phyloP scores from a whole-genome alignment of 768 basidiomycete species.

The Dentipellis sp. region DNA sequence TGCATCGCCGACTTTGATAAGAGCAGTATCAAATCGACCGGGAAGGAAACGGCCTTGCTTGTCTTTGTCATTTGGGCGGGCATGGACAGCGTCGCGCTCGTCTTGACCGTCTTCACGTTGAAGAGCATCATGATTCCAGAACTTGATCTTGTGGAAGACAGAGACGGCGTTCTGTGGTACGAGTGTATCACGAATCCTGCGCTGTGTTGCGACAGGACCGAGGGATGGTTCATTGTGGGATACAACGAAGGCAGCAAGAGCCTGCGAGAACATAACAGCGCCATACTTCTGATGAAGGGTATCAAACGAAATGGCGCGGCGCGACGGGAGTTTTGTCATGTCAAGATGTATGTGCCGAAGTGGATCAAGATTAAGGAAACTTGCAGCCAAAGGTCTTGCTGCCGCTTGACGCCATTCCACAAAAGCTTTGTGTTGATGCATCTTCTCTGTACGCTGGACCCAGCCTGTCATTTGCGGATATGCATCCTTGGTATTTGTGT shows the following conservation, averaged over 20 bases:
- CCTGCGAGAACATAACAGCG: not conserved
- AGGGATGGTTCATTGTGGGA: not conserved
- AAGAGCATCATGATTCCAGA: not conserved
- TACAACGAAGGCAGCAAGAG: not conserved
- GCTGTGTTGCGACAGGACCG: not conserved
- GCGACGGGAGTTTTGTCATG: not conserved
- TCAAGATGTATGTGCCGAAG: not conserved
- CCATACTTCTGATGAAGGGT: not conserved
- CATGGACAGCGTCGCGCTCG: not conserved
- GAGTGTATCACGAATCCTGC: not conserved
- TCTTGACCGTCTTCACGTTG: not conserved
- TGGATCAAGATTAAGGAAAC: not conserved
- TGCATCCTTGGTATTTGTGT: constrained; percentile 1
- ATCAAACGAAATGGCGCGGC: not conserved
- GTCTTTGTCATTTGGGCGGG: not conserved
- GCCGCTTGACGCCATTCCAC: not conserved
- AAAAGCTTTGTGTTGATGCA: not conserved
- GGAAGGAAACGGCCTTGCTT: not conserved
- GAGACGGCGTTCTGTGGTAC: not conserved
- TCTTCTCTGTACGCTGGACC: not conserved
- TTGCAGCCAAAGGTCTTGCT: fast-evolving
- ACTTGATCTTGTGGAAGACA: not conserved
- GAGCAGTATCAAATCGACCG: constrained; percentile 3
- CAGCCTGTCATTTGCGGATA: not conserved
- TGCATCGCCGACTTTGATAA: not conserved